These are phyloP conservation scores for Nemania serpens DNA, from an alignment of 2,329 filamentous ascomycete genomes.

Conservation along the genomic window DNA sequence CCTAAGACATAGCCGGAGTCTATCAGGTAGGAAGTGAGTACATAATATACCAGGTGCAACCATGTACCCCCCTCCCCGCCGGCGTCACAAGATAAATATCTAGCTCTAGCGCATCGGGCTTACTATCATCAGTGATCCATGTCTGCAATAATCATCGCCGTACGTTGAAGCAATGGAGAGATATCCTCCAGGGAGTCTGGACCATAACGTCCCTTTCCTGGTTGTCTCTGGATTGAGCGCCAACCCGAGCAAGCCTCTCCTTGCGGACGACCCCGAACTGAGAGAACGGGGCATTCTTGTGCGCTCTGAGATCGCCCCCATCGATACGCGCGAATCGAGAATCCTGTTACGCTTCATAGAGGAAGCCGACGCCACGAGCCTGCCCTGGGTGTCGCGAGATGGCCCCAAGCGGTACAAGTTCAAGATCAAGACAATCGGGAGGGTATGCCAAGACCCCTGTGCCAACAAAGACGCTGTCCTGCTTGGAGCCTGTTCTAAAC, in stretches of 20 bases:
- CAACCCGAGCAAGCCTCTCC: constrained; percentile 48
- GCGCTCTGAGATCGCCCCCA: constrained; percentile 70
- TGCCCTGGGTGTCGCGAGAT: constrained; percentile 69
- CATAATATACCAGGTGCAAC: too few species aligned
- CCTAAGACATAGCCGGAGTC: too few species aligned
- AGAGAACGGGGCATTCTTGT: constrained; percentile 65
- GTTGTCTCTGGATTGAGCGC: constrained; percentile 75
- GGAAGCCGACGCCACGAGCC: constrained; percentile 64
- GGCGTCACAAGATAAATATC: too few species aligned
- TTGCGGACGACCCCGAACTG: constrained; percentile 54
- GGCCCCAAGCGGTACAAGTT: constrained; percentile 61
- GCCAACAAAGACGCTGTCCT: not conserved
- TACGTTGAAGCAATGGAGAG: constrained; percentile 66
- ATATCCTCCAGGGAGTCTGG: constrained; percentile 78
- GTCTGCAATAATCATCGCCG: constrained; percentile 24
- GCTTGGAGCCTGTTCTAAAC: constrained; percentile 13
- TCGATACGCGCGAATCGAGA: constrained; percentile 68
- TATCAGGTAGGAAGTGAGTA: too few species aligned
- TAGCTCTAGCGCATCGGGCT: too few species aligned
- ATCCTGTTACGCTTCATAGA: constrained; percentile 69
- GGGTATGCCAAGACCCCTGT: constrained; percentile 64
- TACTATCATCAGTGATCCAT: too few species aligned
- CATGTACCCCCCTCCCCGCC: too few species aligned
- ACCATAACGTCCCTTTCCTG: constrained; percentile 85
- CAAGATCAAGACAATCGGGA: constrained; percentile 73